Evolutionary conservation across 495 filamentous ascomycete genomes (phyloP).

Genomic region (Articulospora tetracladia): DNA sequence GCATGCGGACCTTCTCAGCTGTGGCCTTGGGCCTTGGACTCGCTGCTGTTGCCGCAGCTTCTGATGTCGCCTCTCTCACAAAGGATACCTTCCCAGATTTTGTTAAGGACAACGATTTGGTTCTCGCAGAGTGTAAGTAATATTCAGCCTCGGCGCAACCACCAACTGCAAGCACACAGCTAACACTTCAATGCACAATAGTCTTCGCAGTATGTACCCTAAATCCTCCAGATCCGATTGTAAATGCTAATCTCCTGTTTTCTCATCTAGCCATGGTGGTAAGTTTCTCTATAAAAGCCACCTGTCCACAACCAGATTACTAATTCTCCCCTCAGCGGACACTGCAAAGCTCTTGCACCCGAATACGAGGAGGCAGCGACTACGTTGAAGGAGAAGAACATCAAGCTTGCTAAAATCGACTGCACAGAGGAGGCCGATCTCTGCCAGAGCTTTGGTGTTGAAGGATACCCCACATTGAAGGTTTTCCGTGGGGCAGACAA

Average conservation of each 20-base stretch:
- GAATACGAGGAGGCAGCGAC: slow-evolving; percentile 92
- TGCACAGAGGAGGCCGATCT: slow-evolving; percentile 93
- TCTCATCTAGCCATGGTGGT: slow-evolving; percentile 23
- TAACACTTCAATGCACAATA: slow-evolving; percentile 15
- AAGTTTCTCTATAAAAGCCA: slow-evolving; percentile 40
- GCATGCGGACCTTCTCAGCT: slow-evolving; percentile 55
- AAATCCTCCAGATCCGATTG: slow-evolving; percentile 12
- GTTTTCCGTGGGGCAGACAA: slow-evolving; percentile 94
- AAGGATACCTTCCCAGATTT: slow-evolving; percentile 84
- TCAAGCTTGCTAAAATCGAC: slow-evolving; percentile 89
- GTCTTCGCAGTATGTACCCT: slow-evolving; percentile 28
- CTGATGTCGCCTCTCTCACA: slow-evolving; percentile 80
- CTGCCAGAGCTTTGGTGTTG: slow-evolving; percentile 84
- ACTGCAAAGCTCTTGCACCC: slow-evolving; percentile 81
- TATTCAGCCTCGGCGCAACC: slow-evolving; percentile 8
- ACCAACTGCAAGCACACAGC: slow-evolving; percentile 4
- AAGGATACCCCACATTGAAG: slow-evolving; percentile 98
- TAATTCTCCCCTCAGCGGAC: slow-evolving; percentile 45
- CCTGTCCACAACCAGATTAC: slow-evolving; percentile 47
- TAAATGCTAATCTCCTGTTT: slow-evolving; percentile 20
- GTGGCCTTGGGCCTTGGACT: slow-evolving; percentile 56
- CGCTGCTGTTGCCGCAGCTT: slow-evolving; percentile 56
- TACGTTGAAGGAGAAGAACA: slow-evolving; percentile 90
- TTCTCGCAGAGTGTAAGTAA: slow-evolving; percentile 72
- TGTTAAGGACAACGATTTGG: slow-evolving; percentile 77